Conservation (phyloP, 768 basidiomycete genomes). For the Lepiota brunneoincarnata region DNA sequence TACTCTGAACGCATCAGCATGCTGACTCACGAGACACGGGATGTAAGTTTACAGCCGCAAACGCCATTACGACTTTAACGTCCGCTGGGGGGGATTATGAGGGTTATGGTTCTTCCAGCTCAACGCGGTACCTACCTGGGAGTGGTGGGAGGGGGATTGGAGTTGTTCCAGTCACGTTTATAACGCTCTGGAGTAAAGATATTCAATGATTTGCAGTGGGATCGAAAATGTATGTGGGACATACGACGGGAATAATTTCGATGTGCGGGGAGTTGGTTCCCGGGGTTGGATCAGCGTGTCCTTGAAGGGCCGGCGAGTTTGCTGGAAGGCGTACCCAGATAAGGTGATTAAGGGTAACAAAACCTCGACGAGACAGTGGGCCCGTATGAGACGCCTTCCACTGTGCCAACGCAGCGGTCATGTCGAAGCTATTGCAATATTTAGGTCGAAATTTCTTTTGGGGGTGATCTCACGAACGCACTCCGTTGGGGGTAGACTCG, state of each 20-base stretch:
- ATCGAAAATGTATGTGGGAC: too few relatives aligned
- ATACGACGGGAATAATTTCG: conserved; percentile 30
- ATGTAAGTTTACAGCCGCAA: too few relatives aligned
- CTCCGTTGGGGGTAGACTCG: neutral
- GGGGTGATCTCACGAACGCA: too few relatives aligned
- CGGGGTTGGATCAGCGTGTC: conserved; percentile 14
- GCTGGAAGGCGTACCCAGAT: conserved; percentile 11
- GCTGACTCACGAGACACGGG: too few relatives aligned
- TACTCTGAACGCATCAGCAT: too few relatives aligned
- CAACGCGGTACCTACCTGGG: too few relatives aligned
- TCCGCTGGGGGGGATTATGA: too few relatives aligned
- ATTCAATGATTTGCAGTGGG: conserved; percentile 16
- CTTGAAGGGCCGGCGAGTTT: conserved; percentile 10
- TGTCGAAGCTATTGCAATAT: neutral
- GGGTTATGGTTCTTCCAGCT: too few relatives aligned
- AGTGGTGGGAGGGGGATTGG: too few relatives aligned
- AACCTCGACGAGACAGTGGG: conserved; percentile 6
- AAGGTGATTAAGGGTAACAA: neutral
- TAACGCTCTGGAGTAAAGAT: too few relatives aligned
- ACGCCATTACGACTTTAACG: too few relatives aligned
- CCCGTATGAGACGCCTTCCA: conserved; percentile 18
- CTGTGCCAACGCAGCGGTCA: conserved; percentile 10
- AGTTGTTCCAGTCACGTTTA: too few relatives aligned
- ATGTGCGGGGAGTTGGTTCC: conserved; percentile 6
- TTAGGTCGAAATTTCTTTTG: neutral